These are phyloP conservation scores for Penicillium sp. DNA, from an alignment of 2,329 filamentous ascomycete genomes.

Conservation along the genomic window DNA sequence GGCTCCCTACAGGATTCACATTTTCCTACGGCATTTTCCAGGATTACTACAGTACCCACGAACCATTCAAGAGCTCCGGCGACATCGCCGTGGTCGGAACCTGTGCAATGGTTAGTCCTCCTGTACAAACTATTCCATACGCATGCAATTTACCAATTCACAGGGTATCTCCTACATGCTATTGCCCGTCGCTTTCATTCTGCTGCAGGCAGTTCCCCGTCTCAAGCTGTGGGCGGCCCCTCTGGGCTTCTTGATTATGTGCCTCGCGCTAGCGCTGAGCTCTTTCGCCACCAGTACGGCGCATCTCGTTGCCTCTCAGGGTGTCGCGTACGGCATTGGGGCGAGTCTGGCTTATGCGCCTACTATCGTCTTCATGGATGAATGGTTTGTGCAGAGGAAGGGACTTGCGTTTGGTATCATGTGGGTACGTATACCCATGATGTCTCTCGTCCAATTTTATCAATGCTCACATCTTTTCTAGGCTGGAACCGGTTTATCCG, in stretches of 20 bases:
- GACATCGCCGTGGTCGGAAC: conserved; percentile 66
- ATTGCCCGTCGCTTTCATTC: conserved; percentile 22
- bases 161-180: conserved; percentile 27
- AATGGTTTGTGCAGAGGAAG: conserved; percentile 55
- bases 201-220: conserved; percentile 24
- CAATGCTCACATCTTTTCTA: conserved; percentile 28
- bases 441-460: not conserved
- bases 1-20: conserved; percentile 15
- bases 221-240: conserved; percentile 21
- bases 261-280: conserved; percentile 25
- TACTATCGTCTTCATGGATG: conserved; percentile 52
- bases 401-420: conserved; percentile 51
- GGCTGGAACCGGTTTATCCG: conserved; percentile 43
- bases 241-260: conserved; percentile 27
- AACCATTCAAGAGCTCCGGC: conserved; percentile 56
- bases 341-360: conserved; percentile 54
- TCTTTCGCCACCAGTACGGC: conserved; percentile 26
- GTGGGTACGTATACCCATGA: conserved; percentile 34
- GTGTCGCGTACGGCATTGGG: conserved; percentile 43
- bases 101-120: conserved; percentile 24
- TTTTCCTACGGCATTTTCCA: conserved; percentile 60
- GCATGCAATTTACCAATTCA: not conserved
- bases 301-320: conserved; percentile 29
- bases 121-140: not conserved
- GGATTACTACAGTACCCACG: conserved; percentile 66